Base-by-base conservation (phyloP, 2,329 filamentous ascomycete genomes). In the Paramyrothecium sp. region DNA sequence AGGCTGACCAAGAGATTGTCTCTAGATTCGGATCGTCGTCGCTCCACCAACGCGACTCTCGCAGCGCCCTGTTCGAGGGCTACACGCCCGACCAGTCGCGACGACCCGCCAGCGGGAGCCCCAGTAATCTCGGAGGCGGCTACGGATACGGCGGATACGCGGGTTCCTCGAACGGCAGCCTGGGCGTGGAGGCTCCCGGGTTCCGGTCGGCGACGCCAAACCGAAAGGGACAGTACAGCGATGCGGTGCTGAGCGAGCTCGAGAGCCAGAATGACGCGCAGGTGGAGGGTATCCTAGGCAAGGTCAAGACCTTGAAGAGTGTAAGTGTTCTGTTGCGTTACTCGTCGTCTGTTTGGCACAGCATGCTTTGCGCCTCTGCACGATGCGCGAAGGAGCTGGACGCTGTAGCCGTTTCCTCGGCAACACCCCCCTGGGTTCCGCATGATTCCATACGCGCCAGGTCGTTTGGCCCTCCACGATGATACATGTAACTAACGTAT, bases 181-280 rank as follows among this genome's bases (percentile, higher is more conserved):
- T 72, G 38, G 69, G 72, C 54, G 68, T 71, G 53, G 66, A 68
- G 55, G 56, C 60, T 13, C 67, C 67, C 34, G 76, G 77, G n/a
- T 90, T 79, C 71, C 79, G 89, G 54, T 75, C 84, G 33, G 89
- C 89, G 63, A 92, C 89, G 58, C 90, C 90, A 59, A 91, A 92
- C 71, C 80, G 63, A 63, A 91, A 89, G 70, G 94, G 94, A 16
- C 93, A 97, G 73, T 98, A 98, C 73, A 94, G 89, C 70, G 89
- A 96, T 67, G 90, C 93, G 20, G 92, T 97, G 51, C 83, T 99
- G 54, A 92, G 91, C 71, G 92, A 96, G 76, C 83, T 99, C 59
- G 95, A 99, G 79, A 94, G 90, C 69, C 95, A 99, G 78, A 98
- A 98, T 71, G 93, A 97, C 65, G 82, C 86, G 58, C 89, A 97